Conservation (phyloP, 2,329 filamentous ascomycete genomes). For the Penicillium griseofulvum region DNA sequence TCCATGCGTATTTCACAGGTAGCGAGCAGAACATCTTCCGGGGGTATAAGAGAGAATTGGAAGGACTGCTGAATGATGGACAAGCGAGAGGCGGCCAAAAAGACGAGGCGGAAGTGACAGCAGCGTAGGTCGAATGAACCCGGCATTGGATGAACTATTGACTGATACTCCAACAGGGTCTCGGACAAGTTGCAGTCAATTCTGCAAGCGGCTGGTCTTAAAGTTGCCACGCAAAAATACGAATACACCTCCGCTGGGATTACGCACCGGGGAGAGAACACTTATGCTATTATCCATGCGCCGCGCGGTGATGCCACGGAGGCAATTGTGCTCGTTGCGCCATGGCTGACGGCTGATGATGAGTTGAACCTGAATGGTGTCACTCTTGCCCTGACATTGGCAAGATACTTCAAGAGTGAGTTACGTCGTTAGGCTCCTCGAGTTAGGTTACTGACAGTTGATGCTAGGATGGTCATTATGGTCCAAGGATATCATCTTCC, state of each 20-base stretch:
- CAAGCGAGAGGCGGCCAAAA: conserved; percentile 30
- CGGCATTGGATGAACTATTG: conserved; percentile 1
- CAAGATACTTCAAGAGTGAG: conserved; percentile 86
- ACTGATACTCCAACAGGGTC: conserved; percentile 38
- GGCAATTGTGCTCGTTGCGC: conserved; percentile 86
- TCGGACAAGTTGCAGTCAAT: conserved; percentile 73
- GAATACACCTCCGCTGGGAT: conserved; percentile 76
- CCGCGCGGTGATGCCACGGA: conserved; percentile 95
- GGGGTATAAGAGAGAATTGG: conserved; percentile 82
- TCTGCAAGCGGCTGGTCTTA: conserved; percentile 75
- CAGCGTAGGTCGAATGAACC: conserved; percentile 25
- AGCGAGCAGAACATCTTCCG: conserved; percentile 94
- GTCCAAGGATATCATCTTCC: conserved; percentile 96
- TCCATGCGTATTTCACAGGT: conserved; percentile 95
- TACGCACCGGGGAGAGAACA: conserved; percentile 75
- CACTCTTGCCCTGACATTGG: conserved; percentile 78
- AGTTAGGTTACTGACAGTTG: conserved; percentile 14
- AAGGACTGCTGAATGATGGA: conserved; percentile 43
- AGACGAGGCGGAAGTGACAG: conserved; percentile 24
- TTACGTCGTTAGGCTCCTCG: not conserved
- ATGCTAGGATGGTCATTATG: conserved; percentile 81
- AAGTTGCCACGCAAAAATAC: conserved; percentile 84
- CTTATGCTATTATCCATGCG: conserved; percentile 90
- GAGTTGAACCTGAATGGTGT: conserved; percentile 84
- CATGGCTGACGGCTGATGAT: conserved; percentile 79